A percentile compares a stretch with the other conserved stretches of the same genome.
Conservation (phyloP, 1,284 basidiomycete species). For the Cryptococcus sp. region DNA sequence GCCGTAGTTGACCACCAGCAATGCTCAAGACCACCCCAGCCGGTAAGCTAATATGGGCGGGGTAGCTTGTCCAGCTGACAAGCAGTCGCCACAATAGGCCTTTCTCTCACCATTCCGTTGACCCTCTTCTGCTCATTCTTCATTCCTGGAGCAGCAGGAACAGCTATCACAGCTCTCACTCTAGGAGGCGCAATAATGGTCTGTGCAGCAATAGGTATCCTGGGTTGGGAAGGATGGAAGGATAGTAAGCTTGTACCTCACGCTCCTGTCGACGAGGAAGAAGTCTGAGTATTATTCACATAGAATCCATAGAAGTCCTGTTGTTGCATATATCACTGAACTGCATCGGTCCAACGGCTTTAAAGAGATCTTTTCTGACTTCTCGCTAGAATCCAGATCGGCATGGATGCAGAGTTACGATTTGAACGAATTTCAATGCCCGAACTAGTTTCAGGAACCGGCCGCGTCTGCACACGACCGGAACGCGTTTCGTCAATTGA, state of each 20-base stretch:
- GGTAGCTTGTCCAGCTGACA: neutral
- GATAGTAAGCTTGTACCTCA: constrained; percentile 12
- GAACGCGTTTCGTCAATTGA: too few relatives aligned
- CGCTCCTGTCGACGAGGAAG: neutral
- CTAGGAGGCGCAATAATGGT: constrained; percentile 58
- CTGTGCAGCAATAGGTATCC: constrained; percentile 53
- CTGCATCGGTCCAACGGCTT: too few relatives aligned
- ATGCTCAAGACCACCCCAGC: constrained; percentile 97
- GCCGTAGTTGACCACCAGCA: constrained; percentile 48
- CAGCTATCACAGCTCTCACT: constrained; percentile 54
- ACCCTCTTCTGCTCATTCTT: constrained; percentile 44
- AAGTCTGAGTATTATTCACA: neutral
- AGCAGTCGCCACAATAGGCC: constrained; percentile 79
- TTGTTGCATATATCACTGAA: neutral
- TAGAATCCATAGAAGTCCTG: neutral
- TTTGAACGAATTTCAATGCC: neutral
- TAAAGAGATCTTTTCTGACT: too few relatives aligned
- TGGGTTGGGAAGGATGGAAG: constrained; percentile 43
- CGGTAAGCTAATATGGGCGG: constrained; percentile 20
- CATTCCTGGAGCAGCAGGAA: constrained; percentile 15
- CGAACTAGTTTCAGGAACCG: neutral
- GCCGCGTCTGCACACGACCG: neutral
- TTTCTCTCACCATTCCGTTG: constrained; percentile 82
- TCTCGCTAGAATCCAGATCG: too few relatives aligned
- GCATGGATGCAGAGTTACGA: too few relatives aligned